Evolutionary conservation across 208 protist species (phyloP).

Genomic region (Trypanosoma conorhini): DNA sequence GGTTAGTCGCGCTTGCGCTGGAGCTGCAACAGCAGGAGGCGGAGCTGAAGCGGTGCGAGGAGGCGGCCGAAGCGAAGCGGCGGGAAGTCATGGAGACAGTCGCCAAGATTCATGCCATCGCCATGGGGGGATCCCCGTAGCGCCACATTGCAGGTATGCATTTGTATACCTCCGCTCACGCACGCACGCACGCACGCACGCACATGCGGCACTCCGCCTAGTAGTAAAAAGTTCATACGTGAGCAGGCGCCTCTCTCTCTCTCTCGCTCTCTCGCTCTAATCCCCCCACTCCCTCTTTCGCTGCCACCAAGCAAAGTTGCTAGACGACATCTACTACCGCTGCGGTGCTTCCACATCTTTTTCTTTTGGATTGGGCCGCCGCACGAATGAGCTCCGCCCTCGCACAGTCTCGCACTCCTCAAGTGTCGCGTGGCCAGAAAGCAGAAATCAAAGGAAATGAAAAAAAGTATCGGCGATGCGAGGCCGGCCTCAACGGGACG

Average conservation of each 20-base stretch:
- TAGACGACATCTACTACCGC: too few relatives aligned
- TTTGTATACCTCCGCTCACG: background rate
- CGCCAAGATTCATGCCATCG: conserved; percentile 24
- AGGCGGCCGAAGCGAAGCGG: conserved; percentile 44
- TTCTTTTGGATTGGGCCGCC: background rate
- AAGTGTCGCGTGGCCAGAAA: too few relatives aligned
- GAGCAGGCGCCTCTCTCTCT: background rate
- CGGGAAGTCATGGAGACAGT: conserved; percentile 44
- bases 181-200: background rate
- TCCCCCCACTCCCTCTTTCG: too few relatives aligned
- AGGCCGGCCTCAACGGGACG: too few relatives aligned
- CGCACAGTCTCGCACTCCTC: too few relatives aligned
- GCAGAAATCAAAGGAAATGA: too few relatives aligned
- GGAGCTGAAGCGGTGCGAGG: conserved; percentile 34
- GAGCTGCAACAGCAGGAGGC: conserved; percentile 24
- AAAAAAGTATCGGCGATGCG: too few relatives aligned
- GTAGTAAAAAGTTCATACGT: too few relatives aligned
- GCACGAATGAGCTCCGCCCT: background rate
- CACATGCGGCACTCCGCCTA: too few relatives aligned
- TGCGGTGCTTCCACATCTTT: background rate
- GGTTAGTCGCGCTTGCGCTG: conserved; percentile 7
- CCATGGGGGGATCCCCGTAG: conserved; percentile 3
- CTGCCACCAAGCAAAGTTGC: too few relatives aligned
- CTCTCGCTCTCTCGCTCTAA: too few relatives aligned
- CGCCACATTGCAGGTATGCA: background rate